phyloP scores from a whole-genome alignment of 306 rosid species.

The Cicer arietinum region DNA sequence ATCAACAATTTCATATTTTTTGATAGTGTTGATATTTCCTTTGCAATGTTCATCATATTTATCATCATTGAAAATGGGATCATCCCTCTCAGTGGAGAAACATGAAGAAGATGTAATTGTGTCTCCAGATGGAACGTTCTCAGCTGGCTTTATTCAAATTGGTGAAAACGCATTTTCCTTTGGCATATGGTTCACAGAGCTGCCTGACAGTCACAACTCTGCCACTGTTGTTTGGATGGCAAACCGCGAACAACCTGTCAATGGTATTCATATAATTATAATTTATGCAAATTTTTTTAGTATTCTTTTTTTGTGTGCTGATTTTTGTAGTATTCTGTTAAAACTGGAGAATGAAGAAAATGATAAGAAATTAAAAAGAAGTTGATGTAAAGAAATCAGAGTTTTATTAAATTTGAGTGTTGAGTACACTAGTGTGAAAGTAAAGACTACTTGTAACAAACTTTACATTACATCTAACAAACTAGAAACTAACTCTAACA shows the following conservation, averaged over 20 bases:
- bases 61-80: constrained; percentile 10
- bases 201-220: background rate
- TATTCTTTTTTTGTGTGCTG: background rate
- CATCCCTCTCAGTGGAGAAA: constrained; percentile 40
- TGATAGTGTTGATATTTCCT: background rate
- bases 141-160: constrained; percentile 31
- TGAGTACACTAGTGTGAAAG: no score
- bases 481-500: no score
- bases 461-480: no score
- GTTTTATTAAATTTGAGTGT: no score
- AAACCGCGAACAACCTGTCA: constrained; percentile 51
- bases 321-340: no score
- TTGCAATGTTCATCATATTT: background rate
- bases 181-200: constrained; percentile 39
- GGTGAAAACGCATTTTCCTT: constrained; percentile 37
- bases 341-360: no score
- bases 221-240: constrained; percentile 55
- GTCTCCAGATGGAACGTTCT: constrained; percentile 40
- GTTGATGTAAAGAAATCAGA: no score
- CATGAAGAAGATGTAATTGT: constrained; percentile 11
- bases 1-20: background rate
- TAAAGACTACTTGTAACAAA: no score
- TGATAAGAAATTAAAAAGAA: no score
- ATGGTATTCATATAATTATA: constrained; percentile 27
- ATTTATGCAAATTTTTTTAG: background rate